Evolutionary conservation across 352 stramenopile genomes (phyloP), one percentile per base, ranked within the genome.

Genomic region (Phytopythium vexans): DNA sequence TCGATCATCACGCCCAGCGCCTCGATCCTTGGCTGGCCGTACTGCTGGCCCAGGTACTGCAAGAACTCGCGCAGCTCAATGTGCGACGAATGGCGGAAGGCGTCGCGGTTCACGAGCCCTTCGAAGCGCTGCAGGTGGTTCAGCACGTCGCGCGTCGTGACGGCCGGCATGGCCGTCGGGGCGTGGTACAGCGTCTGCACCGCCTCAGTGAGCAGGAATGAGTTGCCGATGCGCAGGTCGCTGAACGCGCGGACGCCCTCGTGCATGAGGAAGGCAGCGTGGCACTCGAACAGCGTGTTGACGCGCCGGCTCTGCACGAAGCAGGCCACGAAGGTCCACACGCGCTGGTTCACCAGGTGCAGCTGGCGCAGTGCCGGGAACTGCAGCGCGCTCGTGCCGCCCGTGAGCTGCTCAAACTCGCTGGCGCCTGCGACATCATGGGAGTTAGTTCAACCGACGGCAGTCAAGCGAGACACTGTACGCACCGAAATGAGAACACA

Each of bases 291-390:
- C 12, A 92, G 66, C 46, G 82, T 92, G 51, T 91, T 72, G 43
- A 92, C 57, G 36, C 80, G 80, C 8, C 80, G 77, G 40, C 73
- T 84, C 46, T 90, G 80, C 49, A 79, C 68, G 56, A 82, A 92
- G 55, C 80, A 89, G 12, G 80, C 88, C 45, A 89, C 77, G 36
- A 92, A 92, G 9, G 66, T 87, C 82, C 82, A 92, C 52, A 92
- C 67, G 14, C 82, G 77, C 69, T 89, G 77, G 54, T 87, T 82
- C 43, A 86, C 60, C 39, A 67, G 66, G 45, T 89, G 74, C 32
- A 92, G 43, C 33, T 90, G 76, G 0, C 74, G 59, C 33, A 92
- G 58, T 21, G 53, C 59, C 6, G 75, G 70, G 9, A 88, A 43
- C 39, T 85, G 74, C 54, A 81, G 51, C 1, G 77, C 66, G 21